phyloP scores from a whole-genome alignment of 371 early-diverging fungal species.

The Smittium culicis region DNA sequence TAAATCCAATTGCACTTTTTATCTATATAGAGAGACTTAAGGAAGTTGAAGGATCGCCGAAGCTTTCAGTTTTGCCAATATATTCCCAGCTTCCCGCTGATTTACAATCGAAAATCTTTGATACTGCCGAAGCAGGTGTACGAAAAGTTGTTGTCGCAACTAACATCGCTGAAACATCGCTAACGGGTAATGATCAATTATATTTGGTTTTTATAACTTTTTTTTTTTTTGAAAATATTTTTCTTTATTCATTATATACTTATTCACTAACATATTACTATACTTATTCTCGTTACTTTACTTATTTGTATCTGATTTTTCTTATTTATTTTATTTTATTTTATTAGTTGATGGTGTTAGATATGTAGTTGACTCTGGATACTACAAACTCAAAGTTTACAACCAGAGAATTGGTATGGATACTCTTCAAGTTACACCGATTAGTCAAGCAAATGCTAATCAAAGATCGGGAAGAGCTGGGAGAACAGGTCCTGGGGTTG shows the following conservation, averaged over 20 bases:
- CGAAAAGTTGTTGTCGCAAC: constrained; percentile 95
- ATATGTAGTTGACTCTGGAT: constrained; percentile 95
- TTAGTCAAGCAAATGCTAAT: constrained; percentile 93
- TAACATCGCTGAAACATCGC: constrained; percentile 97
- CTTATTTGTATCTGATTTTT: no score
- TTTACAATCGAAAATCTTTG: constrained; percentile 82
- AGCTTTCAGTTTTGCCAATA: constrained; percentile 75
- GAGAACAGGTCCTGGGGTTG: constrained; percentile 88
- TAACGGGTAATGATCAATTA: constrained; percentile 52
- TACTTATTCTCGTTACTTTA: no score
- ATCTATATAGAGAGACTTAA: constrained; percentile 48
- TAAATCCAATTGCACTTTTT: neutral
- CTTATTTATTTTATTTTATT: neutral
- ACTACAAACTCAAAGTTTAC: constrained; percentile 86
- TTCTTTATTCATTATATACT: no score
- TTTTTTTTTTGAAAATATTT: no score
- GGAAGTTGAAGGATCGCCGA: constrained; percentile 66
- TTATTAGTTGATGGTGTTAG: constrained; percentile 78
- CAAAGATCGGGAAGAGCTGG: constrained; percentile 99
- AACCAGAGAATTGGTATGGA: constrained; percentile 97
- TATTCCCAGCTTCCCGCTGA: constrained; percentile 91
- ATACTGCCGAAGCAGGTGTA: constrained; percentile 40
- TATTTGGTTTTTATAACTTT: no score
- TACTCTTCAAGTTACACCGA: constrained; percentile 82
- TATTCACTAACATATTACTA: no score